Evolutionary conservation across 108 stramenopile species (phyloP), one percentile per base, ranked within the genome.

Genomic region (Cyclostephanos invisitatus): DNA sequence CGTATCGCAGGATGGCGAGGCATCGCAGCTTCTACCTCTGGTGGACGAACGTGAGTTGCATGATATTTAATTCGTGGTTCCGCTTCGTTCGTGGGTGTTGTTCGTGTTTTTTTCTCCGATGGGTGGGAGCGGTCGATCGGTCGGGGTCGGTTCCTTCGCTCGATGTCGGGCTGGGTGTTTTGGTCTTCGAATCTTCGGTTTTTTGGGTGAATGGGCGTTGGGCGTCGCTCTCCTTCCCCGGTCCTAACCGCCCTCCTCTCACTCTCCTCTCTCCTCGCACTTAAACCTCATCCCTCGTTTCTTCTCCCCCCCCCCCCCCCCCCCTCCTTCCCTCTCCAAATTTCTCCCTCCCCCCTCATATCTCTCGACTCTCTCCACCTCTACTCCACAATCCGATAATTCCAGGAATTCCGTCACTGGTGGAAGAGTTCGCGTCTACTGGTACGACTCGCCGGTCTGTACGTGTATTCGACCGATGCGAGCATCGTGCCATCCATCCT

Each of bases 401-500:
- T n/a, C n/a, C 21, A 75, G 74, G 71, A 77, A 70, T 77, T 77
- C 38, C 75, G 75, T 77, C 75, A 77, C 56, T 77, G 75, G 75
- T 91, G 91, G 91, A 91, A 91, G 67, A 81, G 87, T 5, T 82
- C 85, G n/a, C 81, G 91, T 56, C 86, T 91, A 22, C 77, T 91
- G 9, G 87, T 89, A 7, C 83, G 91, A 18, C 47, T 91, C 12
- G 84, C 70, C 17, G 87, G 87, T 22, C 64, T 73, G 14, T 78
- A 71, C 67, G 77, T 83, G 36, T 85, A 72, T 57, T 75, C 77
- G 50, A 68, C 66, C 17, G 58, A 66, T 37, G 25, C 67, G 21
- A 15, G 24, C 3, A 47, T 70, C 22, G 85, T 74, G 82, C 63
- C 64, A 22, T 8, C 27, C 38, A 79, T 88, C 46, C 72, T 81